A percentile compares a stretch with the other conserved stretches of the same genome.
Evolutionary conservation across 2,329 filamentous ascomycete species (phyloP).

Genomic region (Talaromyces sp.): DNA sequence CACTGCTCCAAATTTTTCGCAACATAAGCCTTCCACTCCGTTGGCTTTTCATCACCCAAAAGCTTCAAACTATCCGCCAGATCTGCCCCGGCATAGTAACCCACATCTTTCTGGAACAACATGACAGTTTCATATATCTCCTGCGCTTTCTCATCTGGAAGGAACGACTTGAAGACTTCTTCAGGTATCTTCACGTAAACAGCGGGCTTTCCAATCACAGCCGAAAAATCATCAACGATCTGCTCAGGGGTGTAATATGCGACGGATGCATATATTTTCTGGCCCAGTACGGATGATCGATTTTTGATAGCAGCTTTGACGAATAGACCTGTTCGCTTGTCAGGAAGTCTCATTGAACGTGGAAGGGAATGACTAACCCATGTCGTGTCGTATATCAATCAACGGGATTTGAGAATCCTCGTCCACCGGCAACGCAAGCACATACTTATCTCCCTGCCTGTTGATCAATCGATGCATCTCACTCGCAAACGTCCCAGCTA

Average conservation of each 20-base stretch:
- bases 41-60: conserved; percentile 26
- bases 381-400: conserved; percentile 46
- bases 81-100: conserved; percentile 51
- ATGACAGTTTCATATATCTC: conserved; percentile 56
- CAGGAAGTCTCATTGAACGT: not conserved
- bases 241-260: conserved; percentile 41
- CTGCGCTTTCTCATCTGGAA: conserved; percentile 30
- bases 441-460: conserved; percentile 30
- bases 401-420: conserved; percentile 40
- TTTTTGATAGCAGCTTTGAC: conserved; percentile 36
- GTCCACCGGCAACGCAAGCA: conserved; percentile 26
- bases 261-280: conserved; percentile 45
- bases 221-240: conserved; percentile 39
- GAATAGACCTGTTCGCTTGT: conserved; percentile 26
- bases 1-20: not conserved
- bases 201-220: conserved; percentile 41
- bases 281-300: conserved; percentile 44
- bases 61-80: conserved; percentile 27
- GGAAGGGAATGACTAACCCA: conserved; percentile 40
- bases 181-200: conserved; percentile 23
- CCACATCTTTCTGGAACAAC: conserved; percentile 48
- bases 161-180: conserved; percentile 27
- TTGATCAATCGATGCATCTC: conserved; percentile 38
- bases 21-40: conserved; percentile 26
- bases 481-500: conserved; percentile 55